Evolutionary conservation across 2,329 filamentous ascomycete genomes (phyloP).

Genomic region (Coniella vitis): DNA sequence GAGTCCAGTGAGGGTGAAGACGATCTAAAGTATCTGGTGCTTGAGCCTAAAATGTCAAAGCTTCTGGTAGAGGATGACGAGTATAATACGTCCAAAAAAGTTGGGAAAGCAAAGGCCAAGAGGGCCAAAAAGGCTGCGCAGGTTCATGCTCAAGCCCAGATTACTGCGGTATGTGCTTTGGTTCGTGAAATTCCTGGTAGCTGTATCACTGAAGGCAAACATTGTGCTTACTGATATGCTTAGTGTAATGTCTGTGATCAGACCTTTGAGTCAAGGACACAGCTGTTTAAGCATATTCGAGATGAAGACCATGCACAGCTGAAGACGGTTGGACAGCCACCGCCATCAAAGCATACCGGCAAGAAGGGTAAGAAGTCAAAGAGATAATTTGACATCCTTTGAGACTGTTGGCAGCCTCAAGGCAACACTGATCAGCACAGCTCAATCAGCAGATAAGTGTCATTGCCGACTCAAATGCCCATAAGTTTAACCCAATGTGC

Average conservation of each 20-base stretch:
- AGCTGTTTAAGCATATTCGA: slow-evolving; percentile 67
- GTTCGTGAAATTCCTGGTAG: slow-evolving; percentile 1
- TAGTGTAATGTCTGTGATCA: slow-evolving; percentile 38
- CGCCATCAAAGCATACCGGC: slow-evolving; percentile 24
- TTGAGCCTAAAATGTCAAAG: slow-evolving; percentile 17
- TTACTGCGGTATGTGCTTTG: slow-evolving; percentile 11
- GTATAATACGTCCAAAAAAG: slow-evolving; percentile 29
- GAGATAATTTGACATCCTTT: slow-evolving; percentile 19
- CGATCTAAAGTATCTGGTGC: slow-evolving; percentile 4
- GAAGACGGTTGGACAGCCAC: slow-evolving; percentile 25
- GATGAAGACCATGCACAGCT: slow-evolving; percentile 59
- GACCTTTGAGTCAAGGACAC: slow-evolving; percentile 55
- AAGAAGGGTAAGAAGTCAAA: slow-evolving; percentile 33
- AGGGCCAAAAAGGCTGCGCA: slow-evolving; percentile 38
- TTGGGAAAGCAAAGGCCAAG: slow-evolving; percentile 46
- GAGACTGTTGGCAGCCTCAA: not conserved
- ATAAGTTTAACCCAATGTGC: not conserved
- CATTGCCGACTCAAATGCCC: not conserved
- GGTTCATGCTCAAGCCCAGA: slow-evolving; percentile 26
- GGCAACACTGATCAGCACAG: not conserved
- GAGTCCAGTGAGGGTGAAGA: not conserved
- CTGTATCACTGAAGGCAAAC: no score
- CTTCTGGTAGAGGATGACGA: slow-evolving; percentile 23
- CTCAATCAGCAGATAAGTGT: not conserved
- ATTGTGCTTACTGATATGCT: no score